Percentiles rank a stretch among this genome's conserved stretches.
Conservation (phyloP, 139 green algal species). For the Chlamydomonas sphaeroides region DNA sequence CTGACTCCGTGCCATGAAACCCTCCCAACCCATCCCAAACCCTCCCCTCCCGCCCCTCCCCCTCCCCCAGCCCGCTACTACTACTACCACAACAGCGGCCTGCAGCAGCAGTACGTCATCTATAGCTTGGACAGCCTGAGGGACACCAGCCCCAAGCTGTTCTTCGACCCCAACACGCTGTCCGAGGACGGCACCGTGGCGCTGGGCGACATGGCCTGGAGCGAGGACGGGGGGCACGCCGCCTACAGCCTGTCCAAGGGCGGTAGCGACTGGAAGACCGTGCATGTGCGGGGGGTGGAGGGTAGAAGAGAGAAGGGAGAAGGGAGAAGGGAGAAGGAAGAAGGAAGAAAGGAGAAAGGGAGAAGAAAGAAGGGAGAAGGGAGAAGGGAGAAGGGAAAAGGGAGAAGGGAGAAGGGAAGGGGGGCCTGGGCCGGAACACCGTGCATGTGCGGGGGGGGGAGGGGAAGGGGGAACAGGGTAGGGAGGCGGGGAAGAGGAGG, state of each 20-base stretch:
- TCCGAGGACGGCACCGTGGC: constrained; percentile 78
- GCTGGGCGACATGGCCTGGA: constrained; percentile 36
- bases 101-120: constrained; percentile 89
- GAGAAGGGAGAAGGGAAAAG: too few relatives aligned
- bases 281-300: too few relatives aligned
- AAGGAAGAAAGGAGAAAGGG: too few relatives aligned
- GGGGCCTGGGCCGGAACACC: constrained; percentile 82
- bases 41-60: not conserved
- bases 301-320: too few relatives aligned
- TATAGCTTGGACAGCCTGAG: constrained; percentile 68
- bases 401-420: too few relatives aligned
- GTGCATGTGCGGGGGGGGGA: too few relatives aligned
- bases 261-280: constrained; percentile 82
- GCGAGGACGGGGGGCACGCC: constrained; percentile 42
- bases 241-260: constrained; percentile 80
- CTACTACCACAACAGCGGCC: constrained; percentile 88
- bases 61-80: constrained; percentile 72
- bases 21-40: not conserved
- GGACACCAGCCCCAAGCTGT: too few relatives aligned
- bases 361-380: too few relatives aligned
- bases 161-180: constrained; percentile 95
- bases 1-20: not conserved
- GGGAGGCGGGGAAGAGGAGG: too few relatives aligned
- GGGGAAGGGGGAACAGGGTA: too few relatives aligned
- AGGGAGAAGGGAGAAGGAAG: too few relatives aligned